Percentiles rank a stretch among this genome's conserved stretches.
These are phyloP conservation scores for Euptelea pleiosperma DNA, from an alignment of 164 flowering plant genomes.

Conservation along the genomic window DNA sequence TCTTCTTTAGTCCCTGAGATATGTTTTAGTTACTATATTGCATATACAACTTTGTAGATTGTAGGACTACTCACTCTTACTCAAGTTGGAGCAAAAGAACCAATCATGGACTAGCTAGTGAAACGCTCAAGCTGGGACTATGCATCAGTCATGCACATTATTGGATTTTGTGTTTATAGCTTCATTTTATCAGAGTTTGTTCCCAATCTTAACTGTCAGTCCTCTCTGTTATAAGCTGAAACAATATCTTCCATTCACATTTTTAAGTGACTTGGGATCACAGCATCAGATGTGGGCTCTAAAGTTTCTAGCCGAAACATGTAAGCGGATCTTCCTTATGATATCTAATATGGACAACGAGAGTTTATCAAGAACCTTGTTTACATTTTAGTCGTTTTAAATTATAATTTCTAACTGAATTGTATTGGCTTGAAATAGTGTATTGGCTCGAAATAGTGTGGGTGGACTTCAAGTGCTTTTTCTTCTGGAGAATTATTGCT, in stretches of 20 bases:
- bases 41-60: too few species aligned
- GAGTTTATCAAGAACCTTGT: slow-evolving; percentile 13
- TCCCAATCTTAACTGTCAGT: neutral
- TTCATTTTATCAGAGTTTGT: neutral
- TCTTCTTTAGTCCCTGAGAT: too few species aligned
- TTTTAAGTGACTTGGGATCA: slow-evolving; percentile 81
- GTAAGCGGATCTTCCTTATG: slow-evolving; percentile 19
- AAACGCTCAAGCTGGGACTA: too few species aligned
- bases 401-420: neutral
- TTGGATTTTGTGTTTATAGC: neutral
- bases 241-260: slow-evolving; percentile 85
- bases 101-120: too few species aligned
- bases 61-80: too few species aligned
- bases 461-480: neutral
- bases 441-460: slow-evolving; percentile 1
- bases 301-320: slow-evolving; percentile 97
- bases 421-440: neutral
- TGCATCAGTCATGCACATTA: too few species aligned
- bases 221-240: slow-evolving; percentile 59
- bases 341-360: slow-evolving; percentile 14
- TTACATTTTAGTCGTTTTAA: neutral
- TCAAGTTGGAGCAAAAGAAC: too few species aligned
- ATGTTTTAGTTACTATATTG: too few species aligned
- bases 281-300: slow-evolving; percentile 89
- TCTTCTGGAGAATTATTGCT: slow-evolving; percentile 5